Base-by-base conservation (phyloP, 2,329 filamentous ascomycete genomes). In the Penicillium sp. region DNA sequence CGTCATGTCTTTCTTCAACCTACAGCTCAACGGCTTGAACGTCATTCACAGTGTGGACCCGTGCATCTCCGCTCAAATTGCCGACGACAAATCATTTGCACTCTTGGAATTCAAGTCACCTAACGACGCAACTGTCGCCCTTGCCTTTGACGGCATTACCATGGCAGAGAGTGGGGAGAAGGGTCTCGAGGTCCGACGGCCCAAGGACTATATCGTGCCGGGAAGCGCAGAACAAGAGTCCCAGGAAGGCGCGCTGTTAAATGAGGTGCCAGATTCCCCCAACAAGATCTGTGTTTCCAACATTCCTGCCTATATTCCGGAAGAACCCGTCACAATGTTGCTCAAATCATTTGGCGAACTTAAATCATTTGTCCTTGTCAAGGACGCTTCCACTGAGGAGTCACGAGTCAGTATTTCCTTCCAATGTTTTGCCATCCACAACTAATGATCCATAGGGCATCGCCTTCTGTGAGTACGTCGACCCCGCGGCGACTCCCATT, bases 201-300 rank as follows among this genome's bases (percentile, higher is more conserved):
- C 95, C 39, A 96, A 95, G 76, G 94, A 99, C 72, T 99, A 97
- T 73, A 96, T 97, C 63, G 91, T 95, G 48, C 93, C 93, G 9
- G 80, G 88, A 31, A 83, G 83, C 1, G 88, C 92, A 44, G 87
- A 91, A 24, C 81, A 84, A 42, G 81, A 86, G 38, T 87, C 87
- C 64, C 85, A 92, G 65, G 85, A 87, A 34, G 89, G 89, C 5
- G 83, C 89, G 1, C 81, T 96, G 34, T 89, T 90, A 2, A 88
- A 82, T 57, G 77, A 89, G 18, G 94, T 99, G 15, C 85, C 91
- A 9, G 94, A 99, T 69, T 95, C 90, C 3, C 87, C 91, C 16
- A 91, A 96, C 79, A 99, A 99, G 79, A 88, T 99, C 61, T 90
- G 90, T 72, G 86, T 99, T 61, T 85, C 89, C 45, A 95, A 95